phyloP scores from a whole-genome alignment of 805 yeast species.

The Saccharomycopsis microspora region DNA sequence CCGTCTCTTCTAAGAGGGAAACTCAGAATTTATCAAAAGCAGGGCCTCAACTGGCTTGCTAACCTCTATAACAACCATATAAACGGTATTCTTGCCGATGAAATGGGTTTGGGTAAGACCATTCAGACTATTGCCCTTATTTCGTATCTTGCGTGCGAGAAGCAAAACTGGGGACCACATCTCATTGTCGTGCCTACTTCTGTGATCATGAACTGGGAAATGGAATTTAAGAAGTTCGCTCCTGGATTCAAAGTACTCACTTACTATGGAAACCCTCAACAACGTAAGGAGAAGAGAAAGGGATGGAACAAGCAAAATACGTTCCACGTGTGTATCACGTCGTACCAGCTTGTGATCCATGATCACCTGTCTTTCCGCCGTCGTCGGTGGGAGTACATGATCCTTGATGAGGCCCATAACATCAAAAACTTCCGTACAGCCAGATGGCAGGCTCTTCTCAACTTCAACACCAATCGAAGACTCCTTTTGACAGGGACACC shows the following conservation, averaged over 20 bases:
- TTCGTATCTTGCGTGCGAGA: conserved; percentile 84
- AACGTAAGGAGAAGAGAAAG: conserved; percentile 86
- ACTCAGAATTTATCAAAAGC: conserved; percentile 84
- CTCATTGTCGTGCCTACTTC: conserved; percentile 94
- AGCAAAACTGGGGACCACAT: conserved; percentile 97
- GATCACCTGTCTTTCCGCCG: conserved; percentile 91
- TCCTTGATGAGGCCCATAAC: conserved; percentile 95
- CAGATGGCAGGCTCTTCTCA: conserved; percentile 91
- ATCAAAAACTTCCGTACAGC: conserved; percentile 93
- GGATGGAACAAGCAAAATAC: conserved; percentile 98
- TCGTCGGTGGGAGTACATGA: conserved; percentile 93
- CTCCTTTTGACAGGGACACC: conserved; percentile 94
- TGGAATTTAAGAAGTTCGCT: conserved; percentile 97
- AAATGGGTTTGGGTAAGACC: conserved; percentile 97
- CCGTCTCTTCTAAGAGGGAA: conserved; percentile 61
- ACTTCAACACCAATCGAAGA: conserved; percentile 86
- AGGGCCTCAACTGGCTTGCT: conserved; percentile 95
- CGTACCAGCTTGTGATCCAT: conserved; percentile 94
- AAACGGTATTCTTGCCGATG: conserved; percentile 96
- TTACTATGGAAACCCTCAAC: conserved; percentile 94
- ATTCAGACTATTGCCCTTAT: conserved; percentile 88
- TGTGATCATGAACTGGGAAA: conserved; percentile 97
- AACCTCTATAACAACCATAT: conserved; percentile 85
- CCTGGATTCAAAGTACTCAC: conserved; percentile 96
- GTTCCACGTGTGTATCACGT: conserved; percentile 93